Base-by-base conservation (phyloP, 306 rosid genomes). In the Acacia confusa region DNA sequence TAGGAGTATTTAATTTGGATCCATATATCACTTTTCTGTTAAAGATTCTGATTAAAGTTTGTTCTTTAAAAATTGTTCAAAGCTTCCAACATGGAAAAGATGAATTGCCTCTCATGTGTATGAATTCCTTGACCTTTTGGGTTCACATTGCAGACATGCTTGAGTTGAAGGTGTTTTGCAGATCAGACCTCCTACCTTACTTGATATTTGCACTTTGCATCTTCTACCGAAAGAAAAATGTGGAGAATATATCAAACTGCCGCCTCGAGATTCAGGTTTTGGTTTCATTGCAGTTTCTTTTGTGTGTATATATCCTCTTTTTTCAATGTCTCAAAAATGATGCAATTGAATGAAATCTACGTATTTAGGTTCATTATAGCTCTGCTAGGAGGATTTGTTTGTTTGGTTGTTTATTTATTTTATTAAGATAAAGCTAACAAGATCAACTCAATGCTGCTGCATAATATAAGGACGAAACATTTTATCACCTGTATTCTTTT, bases 211-310 rank as follows among this genome's bases (percentile, higher is more conserved):
- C 50, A 69, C 63, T 3, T 32, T 69, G 78, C 50, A 69, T 25
- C 68, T 64, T 19, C 47, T 19, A 60, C 74, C 44, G 40, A 53
- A 75, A 9, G n/a, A 43, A 40, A 40, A 28, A 57, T 68, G 38
- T 44, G 25, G 47, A 68, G 32, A 75, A 75, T 24, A 52, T 19
- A 34, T 68, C 58, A 79, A 55, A 75, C 28, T 57, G 70, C 38
- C 64, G n/a, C 74, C 50, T 55, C 27, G 65, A 70, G 78, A 61
- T 75, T 84, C 70, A 63, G 79, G 75, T 50, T 84, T 80, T 76
- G 43, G 63, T 80, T 80, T 80, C 65, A 45, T 76, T 64, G 69
- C 34, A 72, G 79, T 74, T 71, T 65, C 55, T 57, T 61, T 3
- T 86, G 80, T 76, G 66, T 19, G 45, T 44, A 57, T 17, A 19